A percentile compares a stretch with the other conserved stretches of the same genome.
Conservation (phyloP, 257 asterid genomes). For the Ilex asprella region DNA sequence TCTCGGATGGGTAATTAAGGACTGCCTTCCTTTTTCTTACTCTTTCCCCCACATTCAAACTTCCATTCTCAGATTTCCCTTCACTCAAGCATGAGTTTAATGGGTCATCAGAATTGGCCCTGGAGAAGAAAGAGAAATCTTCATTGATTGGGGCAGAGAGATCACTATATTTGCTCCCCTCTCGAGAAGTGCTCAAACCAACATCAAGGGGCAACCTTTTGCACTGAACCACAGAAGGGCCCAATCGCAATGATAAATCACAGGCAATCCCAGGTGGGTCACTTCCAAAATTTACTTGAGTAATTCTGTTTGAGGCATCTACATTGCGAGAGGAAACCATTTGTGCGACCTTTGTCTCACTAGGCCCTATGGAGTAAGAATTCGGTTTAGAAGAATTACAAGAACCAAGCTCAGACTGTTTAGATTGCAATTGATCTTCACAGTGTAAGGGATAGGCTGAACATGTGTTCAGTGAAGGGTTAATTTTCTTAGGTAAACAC, state of each 20-base stretch:
- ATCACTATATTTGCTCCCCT: slow-evolving; percentile 20
- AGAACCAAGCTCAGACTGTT: slow-evolving; percentile 11
- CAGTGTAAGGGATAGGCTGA: slow-evolving; percentile 58
- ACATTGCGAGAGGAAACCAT: slow-evolving; percentile 9
- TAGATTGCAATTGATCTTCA: slow-evolving; percentile 27
- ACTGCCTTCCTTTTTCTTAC: slow-evolving; percentile 18
- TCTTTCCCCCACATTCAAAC: slow-evolving; percentile 11
- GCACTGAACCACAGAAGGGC: slow-evolving; percentile 39
- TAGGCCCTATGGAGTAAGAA: slow-evolving; percentile 18
- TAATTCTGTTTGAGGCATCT: slow-evolving; percentile 16
- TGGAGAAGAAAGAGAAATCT: slow-evolving; percentile 17
- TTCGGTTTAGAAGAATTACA: slow-evolving; percentile 20
- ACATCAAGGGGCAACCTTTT: slow-evolving; percentile 22
- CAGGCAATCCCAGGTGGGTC: slow-evolving; percentile 38
- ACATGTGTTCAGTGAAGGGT: slow-evolving; percentile 32
- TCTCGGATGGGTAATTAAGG: slow-evolving; percentile 13
- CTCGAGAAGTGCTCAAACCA: slow-evolving; percentile 12
- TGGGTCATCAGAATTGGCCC: slow-evolving; percentile 12
- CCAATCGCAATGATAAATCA: slow-evolving; percentile 77
- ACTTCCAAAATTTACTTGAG: slow-evolving; percentile 18
- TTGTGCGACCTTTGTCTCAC: slow-evolving; percentile 16
- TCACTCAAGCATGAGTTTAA: slow-evolving; percentile 10
- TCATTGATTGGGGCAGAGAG: slow-evolving; percentile 17
- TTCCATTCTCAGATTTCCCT: slow-evolving; percentile 15
- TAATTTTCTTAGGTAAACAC: slow-evolving; percentile 13